Conservation (phyloP, 257 asterid species). For the Hygrophila difformis region DNA sequence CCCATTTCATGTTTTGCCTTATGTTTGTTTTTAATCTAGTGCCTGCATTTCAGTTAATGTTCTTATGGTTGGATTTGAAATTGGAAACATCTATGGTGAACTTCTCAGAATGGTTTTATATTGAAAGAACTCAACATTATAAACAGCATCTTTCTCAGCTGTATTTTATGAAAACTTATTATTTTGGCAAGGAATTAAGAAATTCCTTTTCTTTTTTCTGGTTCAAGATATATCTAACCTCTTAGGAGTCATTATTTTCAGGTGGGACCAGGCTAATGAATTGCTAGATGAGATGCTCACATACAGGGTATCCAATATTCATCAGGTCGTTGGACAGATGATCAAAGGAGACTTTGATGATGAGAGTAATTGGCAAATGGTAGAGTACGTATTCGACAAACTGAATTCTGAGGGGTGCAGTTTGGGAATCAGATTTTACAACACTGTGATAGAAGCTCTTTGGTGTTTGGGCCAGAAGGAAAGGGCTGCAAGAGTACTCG, state of each 20-base stretch:
- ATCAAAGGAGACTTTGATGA: slow-evolving; percentile 84
- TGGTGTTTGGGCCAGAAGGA: slow-evolving; percentile 95
- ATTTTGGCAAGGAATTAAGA: too few relatives aligned
- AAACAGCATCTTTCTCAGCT: too few relatives aligned
- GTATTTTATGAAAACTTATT: too few relatives aligned
- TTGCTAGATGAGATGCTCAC: slow-evolving; percentile 71
- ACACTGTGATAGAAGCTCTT: slow-evolving; percentile 80
- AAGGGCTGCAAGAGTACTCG: slow-evolving; percentile 86
- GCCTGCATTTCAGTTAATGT: not conserved
- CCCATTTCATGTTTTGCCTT: not conserved
- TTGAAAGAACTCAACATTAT: not conserved
- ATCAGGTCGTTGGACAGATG: slow-evolving; percentile 85
- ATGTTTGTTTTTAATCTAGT: not conserved
- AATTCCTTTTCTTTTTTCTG: slow-evolving; percentile 9
- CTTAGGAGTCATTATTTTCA: slow-evolving; percentile 27
- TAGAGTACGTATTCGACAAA: slow-evolving; percentile 83
- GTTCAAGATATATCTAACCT: slow-evolving; percentile 10
- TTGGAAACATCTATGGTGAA: not conserved
- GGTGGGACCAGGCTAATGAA: slow-evolving; percentile 63
- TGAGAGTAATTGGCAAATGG: slow-evolving; percentile 87
- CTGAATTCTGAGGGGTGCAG: slow-evolving; percentile 87
- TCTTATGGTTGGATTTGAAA: slow-evolving; percentile 5
- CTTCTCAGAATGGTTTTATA: not conserved
- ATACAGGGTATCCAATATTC: slow-evolving; percentile 58
- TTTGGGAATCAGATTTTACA: slow-evolving; percentile 71